phyloP scores from a whole-genome alignment of 306 rosid species.

The Cercis canadensis region DNA sequence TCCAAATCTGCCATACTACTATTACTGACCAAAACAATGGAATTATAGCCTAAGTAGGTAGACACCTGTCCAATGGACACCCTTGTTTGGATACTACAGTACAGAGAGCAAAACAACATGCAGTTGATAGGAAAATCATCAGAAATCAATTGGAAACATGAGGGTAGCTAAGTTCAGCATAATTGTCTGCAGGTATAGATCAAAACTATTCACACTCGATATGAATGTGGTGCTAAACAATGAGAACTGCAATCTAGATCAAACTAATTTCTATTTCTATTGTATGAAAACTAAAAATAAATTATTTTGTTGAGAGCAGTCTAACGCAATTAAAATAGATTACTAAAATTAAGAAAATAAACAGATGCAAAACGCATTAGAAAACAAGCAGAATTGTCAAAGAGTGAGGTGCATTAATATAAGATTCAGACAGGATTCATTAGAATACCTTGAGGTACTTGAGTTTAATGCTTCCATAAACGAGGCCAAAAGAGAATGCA shows the following conservation, averaged over 20 bases:
- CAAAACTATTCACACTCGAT: constrained; percentile 10
- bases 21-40: neutral
- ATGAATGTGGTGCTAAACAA: no score
- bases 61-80: no score
- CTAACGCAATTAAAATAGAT: no score
- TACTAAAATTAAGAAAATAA: no score
- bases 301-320: no score
- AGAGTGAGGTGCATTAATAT: neutral
- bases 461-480: constrained; percentile 87
- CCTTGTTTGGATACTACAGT: neutral
- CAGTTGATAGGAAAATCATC: neutral
- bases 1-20: neutral
- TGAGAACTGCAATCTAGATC: no score
- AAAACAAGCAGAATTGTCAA: neutral
- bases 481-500: constrained; percentile 81
- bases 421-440: neutral
- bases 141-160: neutral
- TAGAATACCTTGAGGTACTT: constrained; percentile 70
- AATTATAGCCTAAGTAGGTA: neutral
- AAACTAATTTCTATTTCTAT: no score
- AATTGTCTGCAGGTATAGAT: neutral
- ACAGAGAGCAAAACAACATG: neutral
- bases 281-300: no score
- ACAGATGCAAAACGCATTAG: neutral
- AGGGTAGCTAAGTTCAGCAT: neutral